A percentile compares a stretch with the other conserved stretches of the same genome.
These are phyloP conservation scores for Leccinum rimulosum DNA, from an alignment of 768 basidiomycete genomes.

Conservation along the genomic window DNA sequence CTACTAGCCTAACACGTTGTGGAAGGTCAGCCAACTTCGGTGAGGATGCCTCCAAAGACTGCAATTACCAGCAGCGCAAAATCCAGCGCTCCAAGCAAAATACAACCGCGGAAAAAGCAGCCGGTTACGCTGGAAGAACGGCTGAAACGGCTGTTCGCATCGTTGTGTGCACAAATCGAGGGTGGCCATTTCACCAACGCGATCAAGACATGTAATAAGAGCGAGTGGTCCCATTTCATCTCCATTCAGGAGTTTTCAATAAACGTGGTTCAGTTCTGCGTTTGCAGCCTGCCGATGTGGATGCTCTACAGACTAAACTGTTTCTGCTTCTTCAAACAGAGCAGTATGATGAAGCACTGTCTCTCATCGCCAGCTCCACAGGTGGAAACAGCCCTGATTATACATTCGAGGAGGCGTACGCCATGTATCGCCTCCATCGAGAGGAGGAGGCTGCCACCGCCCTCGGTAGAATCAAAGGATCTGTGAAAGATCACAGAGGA, in stretches of 20 bases:
- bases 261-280: constrained; percentile 55
- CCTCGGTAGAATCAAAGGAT: constrained; percentile 47
- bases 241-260: constrained; percentile 18
- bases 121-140: constrained; percentile 23
- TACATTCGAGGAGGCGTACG: constrained; percentile 75
- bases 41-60: constrained; percentile 23
- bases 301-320: constrained; percentile 81
- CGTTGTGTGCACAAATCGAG: constrained; percentile 84
- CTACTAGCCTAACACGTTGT: background rate
- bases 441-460: constrained; percentile 64
- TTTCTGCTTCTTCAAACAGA: constrained; percentile 87
- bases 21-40: background rate
- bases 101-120: constrained; percentile 20
- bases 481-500: constrained; percentile 52
- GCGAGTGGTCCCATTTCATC: constrained; percentile 43
- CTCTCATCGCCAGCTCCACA: constrained; percentile 42
- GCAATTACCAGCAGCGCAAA: constrained; percentile 1
- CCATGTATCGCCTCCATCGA: constrained; percentile 79
- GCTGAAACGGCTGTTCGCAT: constrained; percentile 65
- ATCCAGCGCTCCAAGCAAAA: constrained; percentile 5
- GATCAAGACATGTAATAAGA: constrained; percentile 89
- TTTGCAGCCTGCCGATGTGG: constrained; percentile 61
- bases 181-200: constrained; percentile 86
- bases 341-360: constrained; percentile 68
- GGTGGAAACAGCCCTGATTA: constrained; percentile 12